phyloP scores from a whole-genome alignment of 495 filamentous ascomycete genomes.

The Neurospora sublineolata region DNA sequence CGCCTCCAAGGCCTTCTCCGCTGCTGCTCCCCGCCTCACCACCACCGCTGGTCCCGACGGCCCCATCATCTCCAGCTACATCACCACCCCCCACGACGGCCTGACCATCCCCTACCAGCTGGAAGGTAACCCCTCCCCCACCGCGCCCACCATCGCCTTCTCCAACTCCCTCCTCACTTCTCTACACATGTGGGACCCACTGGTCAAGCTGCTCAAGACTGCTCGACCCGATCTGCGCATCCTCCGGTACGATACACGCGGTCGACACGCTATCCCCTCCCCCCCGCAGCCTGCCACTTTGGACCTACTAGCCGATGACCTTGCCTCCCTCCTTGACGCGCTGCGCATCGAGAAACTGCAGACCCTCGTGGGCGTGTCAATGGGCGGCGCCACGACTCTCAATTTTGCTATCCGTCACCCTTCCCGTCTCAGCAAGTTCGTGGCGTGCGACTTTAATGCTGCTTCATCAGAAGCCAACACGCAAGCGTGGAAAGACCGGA shows the following conservation, averaged over 20 bases:
- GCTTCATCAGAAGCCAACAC: slow-evolving; percentile 56
- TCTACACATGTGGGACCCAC: slow-evolving; percentile 64
- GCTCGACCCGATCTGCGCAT: slow-evolving; percentile 54
- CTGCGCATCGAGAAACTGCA: slow-evolving; percentile 50
- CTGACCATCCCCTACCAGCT: slow-evolving; percentile 58
- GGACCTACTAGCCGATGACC: slow-evolving; percentile 54
- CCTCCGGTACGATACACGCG: slow-evolving; percentile 60
- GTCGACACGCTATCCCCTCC: slow-evolving; percentile 40
- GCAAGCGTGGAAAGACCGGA: slow-evolving; percentile 65
- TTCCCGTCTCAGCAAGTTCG: slow-evolving; percentile 42
- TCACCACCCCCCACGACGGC: slow-evolving; percentile 57
- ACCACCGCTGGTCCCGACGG: slow-evolving; percentile 25
- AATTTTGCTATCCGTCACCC: slow-evolving; percentile 60
- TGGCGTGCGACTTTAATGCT: slow-evolving; percentile 70
- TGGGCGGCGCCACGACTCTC: slow-evolving; percentile 66
- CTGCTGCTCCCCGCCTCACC: slow-evolving; percentile 40
- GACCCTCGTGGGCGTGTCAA: slow-evolving; percentile 58
- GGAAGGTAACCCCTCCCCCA: slow-evolving; percentile 55
- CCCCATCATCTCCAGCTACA: slow-evolving; percentile 43
- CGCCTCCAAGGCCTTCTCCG: slow-evolving; percentile 32
- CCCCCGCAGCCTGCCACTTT: slow-evolving; percentile 37
- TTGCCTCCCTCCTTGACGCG: slow-evolving; percentile 45
- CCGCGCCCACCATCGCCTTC: slow-evolving; percentile 58
- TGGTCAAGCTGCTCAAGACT: slow-evolving; percentile 46
- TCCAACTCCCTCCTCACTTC: slow-evolving; percentile 65